These are phyloP conservation scores for Megacollybia platyphylla DNA, from an alignment of 1,284 basidiomycete species.

Conservation along the genomic window DNA sequence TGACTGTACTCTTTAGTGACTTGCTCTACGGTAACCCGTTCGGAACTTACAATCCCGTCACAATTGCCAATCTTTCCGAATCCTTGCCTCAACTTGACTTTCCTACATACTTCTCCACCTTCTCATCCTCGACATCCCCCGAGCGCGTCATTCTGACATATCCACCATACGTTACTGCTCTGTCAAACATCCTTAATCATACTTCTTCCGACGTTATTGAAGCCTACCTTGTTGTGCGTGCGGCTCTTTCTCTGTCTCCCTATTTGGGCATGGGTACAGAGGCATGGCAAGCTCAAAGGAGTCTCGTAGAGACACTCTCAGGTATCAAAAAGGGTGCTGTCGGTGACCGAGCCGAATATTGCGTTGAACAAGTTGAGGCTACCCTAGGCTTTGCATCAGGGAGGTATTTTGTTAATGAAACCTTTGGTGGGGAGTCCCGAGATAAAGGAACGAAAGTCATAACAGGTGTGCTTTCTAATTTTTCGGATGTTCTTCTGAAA, in stretches of 20 bases:
- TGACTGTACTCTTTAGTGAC: slow-evolving; percentile 28
- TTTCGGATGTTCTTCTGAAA: slow-evolving; percentile 3
- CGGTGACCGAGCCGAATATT: slow-evolving; percentile 73
- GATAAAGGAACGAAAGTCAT: slow-evolving; percentile 79
- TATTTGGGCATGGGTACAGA: slow-evolving; percentile 64
- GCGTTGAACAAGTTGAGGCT: slow-evolving; percentile 49
- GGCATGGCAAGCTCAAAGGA: slow-evolving; percentile 62
- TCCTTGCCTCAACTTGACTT: slow-evolving; percentile 75
- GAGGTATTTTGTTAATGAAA: slow-evolving; percentile 77
- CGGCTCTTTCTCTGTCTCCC: slow-evolving; percentile 53
- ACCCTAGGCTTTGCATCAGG: slow-evolving; percentile 67
- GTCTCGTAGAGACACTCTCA: slow-evolving; percentile 58
- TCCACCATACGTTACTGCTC: slow-evolving; percentile 63
- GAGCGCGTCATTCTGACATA: slow-evolving; percentile 71
- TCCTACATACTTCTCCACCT: slow-evolving; percentile 72
- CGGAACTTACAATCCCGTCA: slow-evolving; percentile 80
- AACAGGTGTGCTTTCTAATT: slow-evolving; percentile 31
- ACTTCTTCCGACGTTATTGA: slow-evolving; percentile 69
- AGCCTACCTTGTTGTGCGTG: slow-evolving; percentile 73
- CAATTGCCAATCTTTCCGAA: slow-evolving; percentile 57
- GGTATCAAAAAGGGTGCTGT: slow-evolving; percentile 84
- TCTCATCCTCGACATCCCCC: slow-evolving; percentile 72
- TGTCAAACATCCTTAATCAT: slow-evolving; percentile 60
- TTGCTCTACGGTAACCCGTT: slow-evolving; percentile 68
- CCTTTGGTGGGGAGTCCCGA: slow-evolving; percentile 76